phyloP scores from a whole-genome alignment of 768 basidiomycete genomes.

The Serendipita indica region DNA sequence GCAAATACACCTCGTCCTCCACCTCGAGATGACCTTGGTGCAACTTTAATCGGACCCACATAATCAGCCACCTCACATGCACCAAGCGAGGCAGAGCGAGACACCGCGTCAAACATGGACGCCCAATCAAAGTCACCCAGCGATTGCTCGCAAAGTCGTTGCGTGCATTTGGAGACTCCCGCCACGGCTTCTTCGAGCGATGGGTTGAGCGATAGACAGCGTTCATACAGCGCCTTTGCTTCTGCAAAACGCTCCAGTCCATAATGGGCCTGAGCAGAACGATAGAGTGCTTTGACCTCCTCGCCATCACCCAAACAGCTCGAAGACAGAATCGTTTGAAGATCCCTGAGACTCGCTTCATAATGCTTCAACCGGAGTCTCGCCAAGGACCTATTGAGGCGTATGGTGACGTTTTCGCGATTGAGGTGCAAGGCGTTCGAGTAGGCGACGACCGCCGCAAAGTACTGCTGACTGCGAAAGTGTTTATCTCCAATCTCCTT shows the following conservation, averaged over 20 bases:
- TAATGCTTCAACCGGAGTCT: constrained; percentile 19
- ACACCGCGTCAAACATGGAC: constrained; percentile 15
- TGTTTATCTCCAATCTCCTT: constrained; percentile 18
- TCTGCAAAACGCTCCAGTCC: constrained; percentile 16
- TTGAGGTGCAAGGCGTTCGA: constrained; percentile 17
- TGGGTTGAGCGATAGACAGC: constrained; percentile 5
- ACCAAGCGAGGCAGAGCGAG: no score
- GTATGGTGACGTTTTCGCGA: constrained; percentile 15
- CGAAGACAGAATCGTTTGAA: constrained; percentile 13
- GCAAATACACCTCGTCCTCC: constrained; percentile 21
- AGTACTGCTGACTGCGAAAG: constrained; percentile 17
- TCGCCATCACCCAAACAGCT: neutral
- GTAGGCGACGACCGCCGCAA: constrained; percentile 21
- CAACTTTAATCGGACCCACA: constrained; percentile 17
- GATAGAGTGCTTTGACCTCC: constrained; percentile 18
- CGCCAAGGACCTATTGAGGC: constrained; percentile 20
- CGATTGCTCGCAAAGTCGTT: constrained; percentile 16
- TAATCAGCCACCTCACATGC: constrained; percentile 23
- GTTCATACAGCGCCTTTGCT: constrained; percentile 15
- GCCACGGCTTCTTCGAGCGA: constrained; percentile 4
- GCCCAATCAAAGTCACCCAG: constrained; percentile 18
- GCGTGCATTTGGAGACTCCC: constrained; percentile 16
- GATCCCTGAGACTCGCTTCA: constrained; percentile 19
- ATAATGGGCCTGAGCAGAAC: constrained; percentile 19
- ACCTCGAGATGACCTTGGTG: constrained; percentile 13